Evolutionary conservation across 2,329 filamentous ascomycete genomes (phyloP).

Genomic region (Tolypocladium amazonense): DNA sequence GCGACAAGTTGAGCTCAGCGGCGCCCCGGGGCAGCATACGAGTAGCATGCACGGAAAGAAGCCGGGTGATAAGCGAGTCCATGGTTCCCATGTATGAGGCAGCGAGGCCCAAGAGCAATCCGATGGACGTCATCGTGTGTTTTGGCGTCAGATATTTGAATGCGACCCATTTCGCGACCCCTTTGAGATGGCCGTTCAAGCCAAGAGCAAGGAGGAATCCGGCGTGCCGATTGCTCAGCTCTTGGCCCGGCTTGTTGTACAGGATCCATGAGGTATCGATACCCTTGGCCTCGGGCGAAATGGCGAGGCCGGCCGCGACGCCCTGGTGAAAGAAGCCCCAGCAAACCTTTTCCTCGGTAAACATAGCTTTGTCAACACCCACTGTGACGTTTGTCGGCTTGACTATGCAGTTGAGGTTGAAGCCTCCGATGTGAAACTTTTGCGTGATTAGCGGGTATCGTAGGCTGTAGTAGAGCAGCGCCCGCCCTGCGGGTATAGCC

Average conservation of each 20-base stretch:
- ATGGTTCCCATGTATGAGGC: conserved; percentile 94
- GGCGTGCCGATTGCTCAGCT: conserved; percentile 91
- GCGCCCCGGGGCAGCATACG: conserved; percentile 87
- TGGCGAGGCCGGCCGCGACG: conserved; percentile 82
- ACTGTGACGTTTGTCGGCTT: conserved; percentile 87
- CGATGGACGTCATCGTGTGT: conserved; percentile 98
- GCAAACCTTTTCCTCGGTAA: conserved; percentile 92
- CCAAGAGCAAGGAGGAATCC: conserved; percentile 86
- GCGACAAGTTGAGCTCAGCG: conserved; percentile 87
- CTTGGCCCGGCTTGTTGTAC: conserved; percentile 83
- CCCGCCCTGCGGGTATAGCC: conserved; percentile 78
- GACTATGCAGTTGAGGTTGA: conserved; percentile 85
- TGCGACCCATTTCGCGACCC: conserved; percentile 92
- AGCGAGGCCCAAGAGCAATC: conserved; percentile 81
- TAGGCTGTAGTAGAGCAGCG: conserved; percentile 78
- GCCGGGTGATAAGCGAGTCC: conserved; percentile 87
- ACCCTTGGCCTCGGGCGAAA: conserved; percentile 79
- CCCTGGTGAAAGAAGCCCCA: conserved; percentile 99
- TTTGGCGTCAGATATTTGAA: conserved; percentile 99
- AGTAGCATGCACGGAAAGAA: conserved; percentile 92
- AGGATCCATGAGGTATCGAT: conserved; percentile 99
- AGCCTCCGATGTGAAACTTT: conserved; percentile 79
- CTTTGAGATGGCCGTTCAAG: conserved; percentile 88
- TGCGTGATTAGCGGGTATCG: conserved; percentile 85
- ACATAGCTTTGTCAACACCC: conserved; percentile 77